These are phyloP conservation scores for Corylus americana DNA, from an alignment of 306 rosid species.

Conservation along the genomic window DNA sequence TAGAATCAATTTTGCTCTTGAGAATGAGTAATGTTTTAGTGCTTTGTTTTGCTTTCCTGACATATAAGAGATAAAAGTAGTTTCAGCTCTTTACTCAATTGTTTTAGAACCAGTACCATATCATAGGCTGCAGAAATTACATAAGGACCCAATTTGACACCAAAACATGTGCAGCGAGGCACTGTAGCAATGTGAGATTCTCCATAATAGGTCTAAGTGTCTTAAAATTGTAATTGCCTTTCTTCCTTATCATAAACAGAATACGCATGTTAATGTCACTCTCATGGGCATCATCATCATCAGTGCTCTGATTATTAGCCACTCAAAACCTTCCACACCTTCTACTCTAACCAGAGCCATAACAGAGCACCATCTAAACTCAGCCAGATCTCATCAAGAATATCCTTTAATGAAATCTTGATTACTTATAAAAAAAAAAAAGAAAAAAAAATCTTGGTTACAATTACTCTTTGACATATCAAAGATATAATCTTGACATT, in stretches of 20 bases:
- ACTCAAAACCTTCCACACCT: neutral
- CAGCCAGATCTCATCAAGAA: neutral
- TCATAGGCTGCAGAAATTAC: constrained; percentile 4
- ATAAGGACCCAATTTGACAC: neutral
- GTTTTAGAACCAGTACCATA: neutral
- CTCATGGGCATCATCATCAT: neutral
- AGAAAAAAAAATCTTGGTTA: neutral
- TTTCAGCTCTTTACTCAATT: neutral
- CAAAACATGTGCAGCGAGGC: neutral
- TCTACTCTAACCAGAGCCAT: neutral
- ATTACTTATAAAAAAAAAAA: too few species aligned
- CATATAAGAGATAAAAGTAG: neutral
- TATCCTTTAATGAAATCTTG: too few species aligned
- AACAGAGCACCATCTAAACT: neutral
- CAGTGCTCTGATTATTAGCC: neutral
- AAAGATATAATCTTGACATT: constrained; percentile 1
- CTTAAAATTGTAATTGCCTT: neutral
- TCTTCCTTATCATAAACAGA: neutral
- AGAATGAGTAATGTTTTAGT: neutral
- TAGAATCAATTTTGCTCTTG: neutral
- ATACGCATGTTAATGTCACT: neutral
- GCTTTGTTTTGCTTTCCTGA: neutral
- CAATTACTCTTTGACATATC: constrained; percentile 1
- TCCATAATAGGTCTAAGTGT: neutral
- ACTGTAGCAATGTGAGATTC: neutral